Evolutionary conservation across 225 moss, liverwort and hornwort genomes (phyloP).

Genomic region (Pleurozium schreberi): DNA sequence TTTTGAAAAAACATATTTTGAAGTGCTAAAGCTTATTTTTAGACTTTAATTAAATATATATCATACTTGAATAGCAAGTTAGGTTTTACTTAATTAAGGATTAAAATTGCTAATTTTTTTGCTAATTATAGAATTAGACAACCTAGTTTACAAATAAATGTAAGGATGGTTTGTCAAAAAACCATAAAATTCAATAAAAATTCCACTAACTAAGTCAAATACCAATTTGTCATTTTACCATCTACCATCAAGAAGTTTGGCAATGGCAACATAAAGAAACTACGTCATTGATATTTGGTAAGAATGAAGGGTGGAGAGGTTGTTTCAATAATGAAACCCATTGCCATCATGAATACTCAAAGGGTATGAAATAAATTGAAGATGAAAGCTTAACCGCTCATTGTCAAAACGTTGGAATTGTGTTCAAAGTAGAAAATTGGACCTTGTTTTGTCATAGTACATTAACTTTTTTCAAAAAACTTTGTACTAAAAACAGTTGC

Average conservation of each 20-base stretch:
- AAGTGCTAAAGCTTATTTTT: fast-evolving
- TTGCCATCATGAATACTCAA: fast-evolving
- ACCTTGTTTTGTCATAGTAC: background rate
- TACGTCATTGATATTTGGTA: background rate
- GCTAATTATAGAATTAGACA: fast-evolving
- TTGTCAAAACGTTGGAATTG: background rate
- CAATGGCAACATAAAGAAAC: fast-evolving
- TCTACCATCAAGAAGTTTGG: background rate
- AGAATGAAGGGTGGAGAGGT: background rate
- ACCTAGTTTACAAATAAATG: background rate
- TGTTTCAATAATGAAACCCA: background rate
- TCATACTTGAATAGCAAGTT: fast-evolving
- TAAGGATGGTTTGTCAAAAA: background rate
- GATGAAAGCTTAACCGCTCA: fast-evolving
- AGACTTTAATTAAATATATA: background rate
- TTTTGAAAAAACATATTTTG: background rate
- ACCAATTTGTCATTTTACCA: background rate
- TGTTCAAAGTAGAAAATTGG: background rate
- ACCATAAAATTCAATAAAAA: no score
- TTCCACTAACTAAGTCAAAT: background rate
- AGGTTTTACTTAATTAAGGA: background rate
- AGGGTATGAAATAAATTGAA: background rate
- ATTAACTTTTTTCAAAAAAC: background rate
- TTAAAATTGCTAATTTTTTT: background rate
- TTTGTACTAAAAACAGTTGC: fast-evolving